Conservation (phyloP, 139 green algal species). For the Edaphochlamys debaryana region DNA sequence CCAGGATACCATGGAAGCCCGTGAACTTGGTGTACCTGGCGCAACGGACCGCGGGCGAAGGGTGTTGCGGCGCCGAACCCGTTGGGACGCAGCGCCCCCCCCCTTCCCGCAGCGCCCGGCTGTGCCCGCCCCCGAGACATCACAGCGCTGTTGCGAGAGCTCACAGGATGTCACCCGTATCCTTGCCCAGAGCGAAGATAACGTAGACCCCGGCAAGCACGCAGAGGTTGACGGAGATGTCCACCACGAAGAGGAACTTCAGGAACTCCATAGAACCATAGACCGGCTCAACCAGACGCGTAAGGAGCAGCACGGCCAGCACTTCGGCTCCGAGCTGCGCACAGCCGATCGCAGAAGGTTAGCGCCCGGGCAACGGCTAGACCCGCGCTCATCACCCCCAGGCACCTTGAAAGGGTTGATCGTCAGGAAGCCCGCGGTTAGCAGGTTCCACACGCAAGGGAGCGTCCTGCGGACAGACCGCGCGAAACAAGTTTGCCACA, state of each 20-base stretch:
- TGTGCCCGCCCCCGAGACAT: no score
- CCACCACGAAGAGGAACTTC: slow-evolving; percentile 78
- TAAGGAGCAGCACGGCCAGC: slow-evolving; percentile 74
- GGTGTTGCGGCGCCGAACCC: no score
- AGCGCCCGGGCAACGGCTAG: no score
- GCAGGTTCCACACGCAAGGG: slow-evolving; percentile 67
- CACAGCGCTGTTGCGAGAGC: no score
- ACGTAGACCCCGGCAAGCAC: slow-evolving; percentile 80
- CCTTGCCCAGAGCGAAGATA: slow-evolving; percentile 55
- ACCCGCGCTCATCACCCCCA: no score
- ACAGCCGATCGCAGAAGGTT: no score
- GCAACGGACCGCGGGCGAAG: no score
- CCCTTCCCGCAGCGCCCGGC: no score
- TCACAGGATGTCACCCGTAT: slow-evolving; percentile 69
- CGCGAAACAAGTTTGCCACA: neutral
- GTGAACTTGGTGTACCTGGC: slow-evolving; percentile 75
- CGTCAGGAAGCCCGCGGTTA: slow-evolving; percentile 62
- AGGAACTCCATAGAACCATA: slow-evolving; percentile 87
- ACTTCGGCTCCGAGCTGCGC: slow-evolving; percentile 76
- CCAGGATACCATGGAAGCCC: slow-evolving; percentile 91
- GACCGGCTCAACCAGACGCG: slow-evolving; percentile 83
- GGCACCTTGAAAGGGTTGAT: slow-evolving; percentile 59
- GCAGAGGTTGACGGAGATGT: slow-evolving; percentile 47
- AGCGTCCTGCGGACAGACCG: slow-evolving; percentile 46
- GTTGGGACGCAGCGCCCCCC: no score